These are phyloP conservation scores for Didymella exigua DNA, from an alignment of 2,329 filamentous ascomycete genomes.

Conservation along the genomic window DNA sequence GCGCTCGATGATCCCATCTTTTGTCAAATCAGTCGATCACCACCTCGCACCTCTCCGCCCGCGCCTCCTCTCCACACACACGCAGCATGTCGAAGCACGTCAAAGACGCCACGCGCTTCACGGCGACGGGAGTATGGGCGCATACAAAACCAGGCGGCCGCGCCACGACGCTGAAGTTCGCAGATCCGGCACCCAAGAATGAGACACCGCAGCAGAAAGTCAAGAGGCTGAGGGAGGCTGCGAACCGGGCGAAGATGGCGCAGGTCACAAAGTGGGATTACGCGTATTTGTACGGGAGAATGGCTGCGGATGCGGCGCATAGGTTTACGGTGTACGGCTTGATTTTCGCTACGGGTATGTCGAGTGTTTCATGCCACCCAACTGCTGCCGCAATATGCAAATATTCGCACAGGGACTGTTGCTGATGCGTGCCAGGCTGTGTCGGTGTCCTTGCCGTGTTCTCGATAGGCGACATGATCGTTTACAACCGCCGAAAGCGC, in stretches of 20 bases:
- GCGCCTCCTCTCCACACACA: slow-evolving; percentile 13
- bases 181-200: slow-evolving; percentile 50
- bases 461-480: slow-evolving; percentile 68
- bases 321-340: slow-evolving; percentile 64
- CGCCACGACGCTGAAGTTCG: slow-evolving; percentile 49
- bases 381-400: slow-evolving; percentile 15
- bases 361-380: neutral
- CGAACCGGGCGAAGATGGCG: slow-evolving; percentile 53
- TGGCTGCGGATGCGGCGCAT: slow-evolving; percentile 64
- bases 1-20: slow-evolving; percentile 37
- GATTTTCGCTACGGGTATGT: slow-evolving; percentile 65
- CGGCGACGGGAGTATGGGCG: slow-evolving; percentile 72
- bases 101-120: slow-evolving; percentile 81
- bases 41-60: slow-evolving; percentile 22
- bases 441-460: slow-evolving; percentile 66
- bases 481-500: slow-evolving; percentile 70
- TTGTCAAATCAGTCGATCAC: slow-evolving; percentile 42
- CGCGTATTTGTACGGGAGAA: slow-evolving; percentile 44
- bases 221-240: slow-evolving; percentile 56
- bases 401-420: neutral
- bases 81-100: slow-evolving; percentile 67
- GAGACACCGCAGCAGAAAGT: slow-evolving; percentile 62
- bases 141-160: slow-evolving; percentile 62
- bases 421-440: slow-evolving; percentile 53
- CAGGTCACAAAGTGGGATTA: slow-evolving; percentile 61